Evolutionary conservation across 106 monocot species (phyloP), one percentile per base, ranked within the genome.

Genomic region (Allium cepa): DNA sequence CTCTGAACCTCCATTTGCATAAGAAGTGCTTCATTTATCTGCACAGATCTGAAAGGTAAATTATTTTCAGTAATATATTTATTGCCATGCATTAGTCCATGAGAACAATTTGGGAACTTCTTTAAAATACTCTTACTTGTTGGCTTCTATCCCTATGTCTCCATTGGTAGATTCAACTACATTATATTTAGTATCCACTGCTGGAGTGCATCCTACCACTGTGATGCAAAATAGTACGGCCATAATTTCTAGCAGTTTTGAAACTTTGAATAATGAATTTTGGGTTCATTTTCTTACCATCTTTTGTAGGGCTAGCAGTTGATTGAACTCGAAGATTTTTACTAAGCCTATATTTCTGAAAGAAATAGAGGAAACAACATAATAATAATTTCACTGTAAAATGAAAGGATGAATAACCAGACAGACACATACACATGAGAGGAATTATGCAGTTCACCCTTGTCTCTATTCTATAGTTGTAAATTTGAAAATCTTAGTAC

Each of bases 1-100:
- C 72, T 78, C 71, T 91, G 95, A 49, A 95, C 95, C 77, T 91
- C 95, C 53, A 91, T 96, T 82, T 96, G 95, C 85, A 88, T 86
- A 72, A 88, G 88, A 56, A 96, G 81, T 53, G 95, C 91, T 71
- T 96, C 95, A 52, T 83, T 76, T 74, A 96, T 88, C 60, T 91
- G 86, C 67, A 92, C 60, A 70, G 72, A 81, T 71, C 91, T 88
- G 81, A 74, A n/a, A 5, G 77, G 27, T 71, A 26, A 67, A 17
- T 36, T 36, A 36, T 36, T 36, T 5, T 5, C 36, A 36, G 36
- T 36, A 4, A 36, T 3, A 36, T 36, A 36, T 36, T 36, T 36
- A 36, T 36, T 36, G 5, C 36, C 36, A 36, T 36, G 36, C 36
- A n/a, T 36, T 36, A 36, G 36, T 5, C 36, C 36, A 36, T 36